Percentiles rank a stretch among this genome's conserved stretches.
Conservation (phyloP, 805 yeast genomes). For the Candida oleophila region DNA sequence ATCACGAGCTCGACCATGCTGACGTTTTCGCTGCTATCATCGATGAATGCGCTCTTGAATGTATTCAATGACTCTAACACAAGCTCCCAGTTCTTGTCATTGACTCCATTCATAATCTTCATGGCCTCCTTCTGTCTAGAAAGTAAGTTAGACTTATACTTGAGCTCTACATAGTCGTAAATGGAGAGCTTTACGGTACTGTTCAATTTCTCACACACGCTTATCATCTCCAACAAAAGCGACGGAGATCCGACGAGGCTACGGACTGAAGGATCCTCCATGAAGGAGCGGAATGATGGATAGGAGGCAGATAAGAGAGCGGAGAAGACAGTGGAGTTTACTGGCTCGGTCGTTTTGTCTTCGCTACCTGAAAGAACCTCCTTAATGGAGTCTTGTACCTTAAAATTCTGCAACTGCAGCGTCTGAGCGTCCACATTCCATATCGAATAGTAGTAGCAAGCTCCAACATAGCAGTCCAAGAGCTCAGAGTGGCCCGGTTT, state of each 20-base stretch:
- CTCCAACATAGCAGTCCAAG: slow-evolving; percentile 14
- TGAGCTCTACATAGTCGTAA: slow-evolving; percentile 24
- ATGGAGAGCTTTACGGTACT: slow-evolving; percentile 36
- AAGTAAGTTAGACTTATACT: slow-evolving; percentile 12
- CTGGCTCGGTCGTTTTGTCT: too few species aligned
- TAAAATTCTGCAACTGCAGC: neutral
- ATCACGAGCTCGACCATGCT: slow-evolving; percentile 21
- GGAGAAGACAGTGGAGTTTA: neutral
- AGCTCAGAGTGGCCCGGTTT: neutral
- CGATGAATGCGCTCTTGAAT: slow-evolving; percentile 21
- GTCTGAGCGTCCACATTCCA: neutral
- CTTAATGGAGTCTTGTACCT: slow-evolving; percentile 24
- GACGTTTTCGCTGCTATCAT: slow-evolving; percentile 7
- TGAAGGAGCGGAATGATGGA: neutral
- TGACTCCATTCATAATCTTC: slow-evolving; percentile 22
- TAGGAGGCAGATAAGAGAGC: neutral
- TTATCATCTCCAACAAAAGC: slow-evolving; percentile 10
- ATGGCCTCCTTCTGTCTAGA: slow-evolving; percentile 25
- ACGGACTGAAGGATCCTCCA: neutral
- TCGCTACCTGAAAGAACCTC: slow-evolving; percentile 19
- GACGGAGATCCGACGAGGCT: neutral
- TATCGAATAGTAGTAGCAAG: slow-evolving; percentile 22
- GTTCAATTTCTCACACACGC: slow-evolving; percentile 31
- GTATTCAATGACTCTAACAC: slow-evolving; percentile 17
- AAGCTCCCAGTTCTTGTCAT: slow-evolving; percentile 19